Evolutionary conservation across 208 protist genomes (phyloP).

Genomic region (Crithidia expoeki): DNA sequence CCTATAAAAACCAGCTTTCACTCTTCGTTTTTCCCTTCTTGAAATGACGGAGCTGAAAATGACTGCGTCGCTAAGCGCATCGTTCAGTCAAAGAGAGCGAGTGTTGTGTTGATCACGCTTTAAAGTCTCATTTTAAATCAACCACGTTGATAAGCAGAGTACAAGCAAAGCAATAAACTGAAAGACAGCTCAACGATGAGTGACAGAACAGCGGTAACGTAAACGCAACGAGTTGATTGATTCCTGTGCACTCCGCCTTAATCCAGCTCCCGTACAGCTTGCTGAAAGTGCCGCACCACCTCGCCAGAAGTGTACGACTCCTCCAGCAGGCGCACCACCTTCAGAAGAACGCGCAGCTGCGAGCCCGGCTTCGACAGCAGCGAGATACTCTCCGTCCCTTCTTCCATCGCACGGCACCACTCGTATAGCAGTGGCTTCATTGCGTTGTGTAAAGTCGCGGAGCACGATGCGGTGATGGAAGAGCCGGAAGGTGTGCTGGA

Average conservation of each 20-base stretch:
- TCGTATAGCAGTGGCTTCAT: slow-evolving; percentile 33
- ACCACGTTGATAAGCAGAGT: too few species aligned
- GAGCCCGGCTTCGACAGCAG: slow-evolving; percentile 3
- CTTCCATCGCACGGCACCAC: slow-evolving; percentile 22
- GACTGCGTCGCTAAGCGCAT: too few species aligned
- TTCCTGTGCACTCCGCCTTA: too few species aligned
- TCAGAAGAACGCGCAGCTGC: slow-evolving; percentile 14
- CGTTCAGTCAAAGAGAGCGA: too few species aligned
- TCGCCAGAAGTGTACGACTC: slow-evolving; percentile 25
- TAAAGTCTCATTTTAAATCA: too few species aligned
- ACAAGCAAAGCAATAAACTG: too few species aligned
- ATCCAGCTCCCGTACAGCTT: too few species aligned
- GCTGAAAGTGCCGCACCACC: slow-evolving; percentile 15
- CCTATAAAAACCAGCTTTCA: too few species aligned
- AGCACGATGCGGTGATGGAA: slow-evolving; percentile 9
- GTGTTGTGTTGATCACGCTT: too few species aligned
- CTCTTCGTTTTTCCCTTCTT: too few species aligned
- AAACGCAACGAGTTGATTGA: background rate
- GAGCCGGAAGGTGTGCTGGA: background rate
- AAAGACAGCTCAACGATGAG: too few species aligned
- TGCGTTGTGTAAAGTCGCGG: slow-evolving; percentile 18
- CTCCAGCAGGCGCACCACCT: slow-evolving; percentile 27
- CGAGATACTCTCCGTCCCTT: slow-evolving; percentile 4
- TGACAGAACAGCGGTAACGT: background rate
- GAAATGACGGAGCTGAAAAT: too few species aligned